Evolutionary conservation across 2,329 filamentous ascomycete species (phyloP).

Genomic region (Cadophora sp.): DNA sequence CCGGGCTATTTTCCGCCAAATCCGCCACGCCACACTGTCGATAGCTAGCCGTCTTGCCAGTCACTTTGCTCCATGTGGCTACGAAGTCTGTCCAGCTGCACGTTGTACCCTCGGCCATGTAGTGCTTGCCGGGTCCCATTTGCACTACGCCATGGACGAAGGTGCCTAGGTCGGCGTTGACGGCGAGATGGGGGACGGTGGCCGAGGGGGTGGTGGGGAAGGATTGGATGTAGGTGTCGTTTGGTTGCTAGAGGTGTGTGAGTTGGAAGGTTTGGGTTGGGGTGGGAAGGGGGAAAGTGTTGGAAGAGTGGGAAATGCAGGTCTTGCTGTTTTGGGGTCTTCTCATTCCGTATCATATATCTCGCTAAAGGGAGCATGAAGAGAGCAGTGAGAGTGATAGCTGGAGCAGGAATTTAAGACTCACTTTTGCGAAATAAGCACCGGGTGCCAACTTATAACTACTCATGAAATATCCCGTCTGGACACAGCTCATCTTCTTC

Average conservation of each 20-base stretch:
- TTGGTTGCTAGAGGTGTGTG: constrained; percentile 43
- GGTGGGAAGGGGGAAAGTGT: no score
- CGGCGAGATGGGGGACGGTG: constrained; percentile 53
- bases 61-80: constrained; percentile 28
- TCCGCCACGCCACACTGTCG: constrained; percentile 28
- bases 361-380: background rate
- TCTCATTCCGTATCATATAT: no score
- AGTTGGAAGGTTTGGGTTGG: background rate
- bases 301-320: no score
- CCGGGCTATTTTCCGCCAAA: constrained; percentile 44
- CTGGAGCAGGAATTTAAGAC: constrained; percentile 24
- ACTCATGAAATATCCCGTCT: constrained; percentile 47
- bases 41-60: constrained; percentile 20
- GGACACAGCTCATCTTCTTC: constrained; percentile 54
- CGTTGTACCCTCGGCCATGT: constrained; percentile 23
- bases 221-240: constrained; percentile 55
- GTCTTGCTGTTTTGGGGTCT: no score
- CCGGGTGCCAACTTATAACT: constrained; percentile 55
- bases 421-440: constrained; percentile 55
- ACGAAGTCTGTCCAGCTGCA: constrained; percentile 34
- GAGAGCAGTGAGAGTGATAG: background rate
- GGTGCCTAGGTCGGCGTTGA: constrained; percentile 50
- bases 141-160: constrained; percentile 43
- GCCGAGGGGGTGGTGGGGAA: constrained; percentile 52
- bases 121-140: constrained; percentile 37